Percentiles rank a stretch among this genome's conserved stretches.
phyloP scores from a whole-genome alignment of 2,329 filamentous ascomycete species.

The Cercospora sojina region DNA sequence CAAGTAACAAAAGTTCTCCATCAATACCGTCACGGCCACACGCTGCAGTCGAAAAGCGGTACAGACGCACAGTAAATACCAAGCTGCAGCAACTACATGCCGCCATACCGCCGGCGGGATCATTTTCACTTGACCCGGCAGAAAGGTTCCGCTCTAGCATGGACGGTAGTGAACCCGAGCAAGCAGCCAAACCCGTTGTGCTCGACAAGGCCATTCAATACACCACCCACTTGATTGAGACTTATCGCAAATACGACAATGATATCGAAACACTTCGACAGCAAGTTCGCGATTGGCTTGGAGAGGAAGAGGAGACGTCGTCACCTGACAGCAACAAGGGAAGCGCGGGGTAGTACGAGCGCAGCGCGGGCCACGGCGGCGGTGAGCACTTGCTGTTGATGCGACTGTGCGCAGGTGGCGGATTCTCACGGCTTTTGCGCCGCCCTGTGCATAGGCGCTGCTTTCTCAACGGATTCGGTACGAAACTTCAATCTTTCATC shows the following conservation, averaged over 20 bases:
- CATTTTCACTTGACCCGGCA: constrained; percentile 13
- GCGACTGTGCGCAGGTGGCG: constrained; percentile 3
- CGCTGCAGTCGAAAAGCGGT: constrained; percentile 24
- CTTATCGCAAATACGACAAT: constrained; percentile 23
- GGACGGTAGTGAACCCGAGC: constrained; percentile 11
- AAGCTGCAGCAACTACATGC: constrained; percentile 24
- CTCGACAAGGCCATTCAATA: constrained; percentile 27
- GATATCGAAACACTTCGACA: constrained; percentile 20
- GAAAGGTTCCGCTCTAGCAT: constrained; percentile 9
- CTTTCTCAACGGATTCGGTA: neutral
- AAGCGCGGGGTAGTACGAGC: constrained; percentile 3
- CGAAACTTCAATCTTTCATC: neutral
- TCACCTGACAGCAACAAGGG: neutral
- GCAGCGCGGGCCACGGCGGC: neutral
- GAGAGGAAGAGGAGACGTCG: constrained; percentile 7
- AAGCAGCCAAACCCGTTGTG: constrained; percentile 22
- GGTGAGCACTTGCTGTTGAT: neutral
- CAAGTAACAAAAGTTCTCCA: constrained; percentile 9
- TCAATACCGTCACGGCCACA: constrained; percentile 19
- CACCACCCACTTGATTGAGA: constrained; percentile 21
- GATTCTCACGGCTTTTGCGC: neutral
- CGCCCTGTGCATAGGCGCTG: neutral
- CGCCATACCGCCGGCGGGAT: constrained; percentile 20
- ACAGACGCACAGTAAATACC: constrained; percentile 23
- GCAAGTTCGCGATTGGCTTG: constrained; percentile 22